Base-by-base conservation (phyloP, 345 rosid genomes). In the Microcos paniculata region DNA sequence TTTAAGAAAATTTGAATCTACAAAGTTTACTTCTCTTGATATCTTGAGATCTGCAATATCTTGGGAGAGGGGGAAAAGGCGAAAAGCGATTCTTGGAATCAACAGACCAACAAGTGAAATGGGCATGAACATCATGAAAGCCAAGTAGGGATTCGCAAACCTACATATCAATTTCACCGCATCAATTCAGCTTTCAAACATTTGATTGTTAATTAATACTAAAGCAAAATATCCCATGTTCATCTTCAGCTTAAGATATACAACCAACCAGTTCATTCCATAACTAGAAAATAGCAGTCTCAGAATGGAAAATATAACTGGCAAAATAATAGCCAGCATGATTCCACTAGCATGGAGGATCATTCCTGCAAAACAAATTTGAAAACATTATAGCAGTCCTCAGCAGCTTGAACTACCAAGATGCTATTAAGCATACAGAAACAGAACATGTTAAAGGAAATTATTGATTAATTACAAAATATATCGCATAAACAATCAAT, bases 141-240 rank as follows among this genome's bases (percentile, higher is more conserved):
- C 98, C 82, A 96, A 81, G 81, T 82, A 92, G 72, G 97, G 91
- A 83, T 87, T 88, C 72, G 98, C 92, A 86, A 92, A 96, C 99
- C 99, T 96, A 91, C 90, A 89, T 75, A 82, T 48, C 72, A 66
- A 77, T 46, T 77, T 38, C 48, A 77, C 42, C 66, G 59, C 13
- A 40, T 62, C 40, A 65, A 45, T 53, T 33, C 49, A 67, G 71
- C 15, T 57, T 72, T 23, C 21, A 38, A 52, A 57, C 62, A 64
- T 73, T 38, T 58, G 13, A 59, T 49, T n/a, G 30, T 42, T 46
- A 35, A 49, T 18, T 23, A 62, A 72, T 23, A 28, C 31, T 6
- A 55, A 13, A 35, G 14, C 49, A 56, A 56, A 55, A 53, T 53
- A 19, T 38, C 23, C 6, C 42, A 57, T 59, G 28, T 45, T 59